A percentile compares a stretch with the other conserved stretches of the same genome.
These are phyloP conservation scores for Cyberlindnera mycetangii DNA, from an alignment of 805 yeast genomes.

Conservation along the genomic window DNA sequence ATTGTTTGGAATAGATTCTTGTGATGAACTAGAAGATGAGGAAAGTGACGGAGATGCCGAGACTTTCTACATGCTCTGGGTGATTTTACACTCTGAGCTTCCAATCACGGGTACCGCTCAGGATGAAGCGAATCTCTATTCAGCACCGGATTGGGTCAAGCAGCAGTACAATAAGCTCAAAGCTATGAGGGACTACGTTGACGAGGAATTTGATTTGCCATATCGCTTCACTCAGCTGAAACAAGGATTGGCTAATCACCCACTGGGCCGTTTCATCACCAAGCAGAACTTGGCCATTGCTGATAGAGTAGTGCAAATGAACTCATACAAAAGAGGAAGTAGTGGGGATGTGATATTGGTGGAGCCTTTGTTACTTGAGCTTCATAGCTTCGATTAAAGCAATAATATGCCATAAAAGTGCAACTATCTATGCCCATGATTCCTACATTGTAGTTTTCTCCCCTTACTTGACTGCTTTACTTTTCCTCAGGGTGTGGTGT, in stretches of 20 bases:
- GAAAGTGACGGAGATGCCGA: constrained; percentile 40
- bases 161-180: constrained; percentile 1
- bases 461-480: too few species aligned
- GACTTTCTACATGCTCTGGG: constrained; percentile 19
- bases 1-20: constrained; percentile 44
- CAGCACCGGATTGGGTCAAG: constrained; percentile 20
- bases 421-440: too few species aligned
- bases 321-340: constrained; percentile 20
- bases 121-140: constrained; percentile 10
- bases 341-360: constrained; percentile 21
- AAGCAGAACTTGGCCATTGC: constrained; percentile 17
- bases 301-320: constrained; percentile 9
- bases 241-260: constrained; percentile 5
- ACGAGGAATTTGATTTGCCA: constrained; percentile 1
- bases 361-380: constrained; percentile 12
- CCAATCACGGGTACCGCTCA: constrained; percentile 1
- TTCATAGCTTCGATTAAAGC: not conserved
- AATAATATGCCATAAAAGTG: too few species aligned
- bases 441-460: too few species aligned
- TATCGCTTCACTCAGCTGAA: constrained; percentile 8
- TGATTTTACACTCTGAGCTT: constrained; percentile 11
- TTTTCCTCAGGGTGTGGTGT: too few species aligned
- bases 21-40: constrained; percentile 38
- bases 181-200: not conserved
- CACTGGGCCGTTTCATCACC: constrained; percentile 7